phyloP scores from a whole-genome alignment of 2,329 filamentous ascomycete species.

The Aureobasidium sp. region DNA sequence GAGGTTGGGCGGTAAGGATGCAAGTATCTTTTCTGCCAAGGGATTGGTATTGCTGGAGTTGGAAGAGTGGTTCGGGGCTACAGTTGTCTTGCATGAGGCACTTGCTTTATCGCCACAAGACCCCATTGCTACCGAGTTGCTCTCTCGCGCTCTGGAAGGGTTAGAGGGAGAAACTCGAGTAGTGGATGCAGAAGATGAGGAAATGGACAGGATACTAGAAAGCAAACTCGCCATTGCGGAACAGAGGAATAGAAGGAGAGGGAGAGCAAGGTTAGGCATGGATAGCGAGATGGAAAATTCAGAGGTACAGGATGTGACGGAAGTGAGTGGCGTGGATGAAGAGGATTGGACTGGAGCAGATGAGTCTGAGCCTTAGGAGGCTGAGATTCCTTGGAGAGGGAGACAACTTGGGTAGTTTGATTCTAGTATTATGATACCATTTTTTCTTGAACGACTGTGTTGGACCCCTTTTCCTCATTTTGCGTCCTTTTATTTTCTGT shows the following conservation, averaged over 20 bases:
- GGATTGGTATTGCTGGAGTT: constrained; percentile 77
- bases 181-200: constrained; percentile 38
- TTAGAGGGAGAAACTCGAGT: constrained; percentile 37
- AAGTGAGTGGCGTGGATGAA: not conserved
- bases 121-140: constrained; percentile 67
- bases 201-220: not conserved
- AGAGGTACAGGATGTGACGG: not conserved
- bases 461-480: too few relatives aligned
- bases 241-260: not conserved
- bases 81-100: constrained; percentile 75
- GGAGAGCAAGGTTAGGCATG: not conserved
- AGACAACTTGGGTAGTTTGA: not conserved
- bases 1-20: constrained; percentile 65
- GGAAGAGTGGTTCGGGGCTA: constrained; percentile 64
- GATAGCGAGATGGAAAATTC: not conserved
- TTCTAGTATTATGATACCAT: not conserved
- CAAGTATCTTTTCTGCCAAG: constrained; percentile 70
- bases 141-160: constrained; percentile 62
- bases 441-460: not conserved
- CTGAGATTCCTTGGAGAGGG: not conserved
- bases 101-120: constrained; percentile 72
- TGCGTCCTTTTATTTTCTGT: too few relatives aligned
- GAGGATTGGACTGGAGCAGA: not conserved
- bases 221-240: not conserved
- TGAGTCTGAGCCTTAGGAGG: not conserved